phyloP scores from a whole-genome alignment of 148 eudicot genomes.

The Chenopodium suecicum region DNA sequence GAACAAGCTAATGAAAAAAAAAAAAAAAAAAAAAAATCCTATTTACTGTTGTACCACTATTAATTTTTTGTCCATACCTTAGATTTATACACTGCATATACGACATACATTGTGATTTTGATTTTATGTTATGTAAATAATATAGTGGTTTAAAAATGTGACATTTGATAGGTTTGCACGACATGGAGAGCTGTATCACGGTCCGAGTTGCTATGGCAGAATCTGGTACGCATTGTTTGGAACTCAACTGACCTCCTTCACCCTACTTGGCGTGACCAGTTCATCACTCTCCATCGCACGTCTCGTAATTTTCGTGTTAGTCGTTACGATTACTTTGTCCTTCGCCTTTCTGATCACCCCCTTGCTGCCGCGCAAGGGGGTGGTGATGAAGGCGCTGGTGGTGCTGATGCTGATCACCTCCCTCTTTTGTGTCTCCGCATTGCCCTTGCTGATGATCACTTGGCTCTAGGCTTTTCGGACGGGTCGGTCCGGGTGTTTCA shows the following conservation, averaged over 20 bases:
- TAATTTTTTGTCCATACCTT: too few species aligned
- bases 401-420: conserved; percentile 22
- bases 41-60: too few species aligned
- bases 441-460: conserved; percentile 46
- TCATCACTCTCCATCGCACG: conserved; percentile 62
- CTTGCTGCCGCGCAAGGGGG: conserved; percentile 21
- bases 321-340: conserved; percentile 39
- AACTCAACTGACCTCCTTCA: conserved; percentile 38
- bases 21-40: too few species aligned
- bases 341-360: conserved; percentile 37
- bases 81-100: not conserved
- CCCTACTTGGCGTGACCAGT: conserved; percentile 71
- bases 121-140: too few species aligned
- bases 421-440: conserved; percentile 70
- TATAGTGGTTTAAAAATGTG: too few species aligned
- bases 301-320: conserved; percentile 60
- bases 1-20: too few species aligned
- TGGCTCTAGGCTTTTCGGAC: conserved; percentile 82
- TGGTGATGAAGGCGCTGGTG: conserved; percentile 16
- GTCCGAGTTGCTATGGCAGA: conserved; percentile 80
- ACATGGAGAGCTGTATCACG: conserved; percentile 80
- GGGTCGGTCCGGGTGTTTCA: conserved; percentile 69
- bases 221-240: conserved; percentile 68
- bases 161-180: conserved; percentile 59
- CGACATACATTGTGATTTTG: not conserved